Percentiles rank a stretch among this genome's conserved stretches.
These are phyloP conservation scores for Xylaria hypoxylon DNA, from an alignment of 2,329 filamentous ascomycete species.

Conservation along the genomic window DNA sequence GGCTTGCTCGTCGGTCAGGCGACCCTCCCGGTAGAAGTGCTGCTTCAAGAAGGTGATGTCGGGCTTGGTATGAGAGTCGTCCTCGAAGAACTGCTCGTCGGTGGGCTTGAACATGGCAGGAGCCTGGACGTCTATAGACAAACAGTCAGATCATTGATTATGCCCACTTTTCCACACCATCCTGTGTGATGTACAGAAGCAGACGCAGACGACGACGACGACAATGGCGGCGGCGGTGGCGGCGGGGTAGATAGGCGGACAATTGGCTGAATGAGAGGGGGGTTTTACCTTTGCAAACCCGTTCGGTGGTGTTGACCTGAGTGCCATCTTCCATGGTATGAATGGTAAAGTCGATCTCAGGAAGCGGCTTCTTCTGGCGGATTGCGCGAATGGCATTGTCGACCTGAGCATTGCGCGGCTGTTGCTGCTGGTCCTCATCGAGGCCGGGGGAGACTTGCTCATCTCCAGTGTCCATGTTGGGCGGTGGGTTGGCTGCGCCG, in stretches of 20 bases:
- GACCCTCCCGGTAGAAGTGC: constrained; percentile 97
- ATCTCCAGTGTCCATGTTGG: constrained; percentile 64
- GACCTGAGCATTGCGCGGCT: constrained; percentile 69
- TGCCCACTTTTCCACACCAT: constrained; percentile 1
- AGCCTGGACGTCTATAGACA: constrained; percentile 86
- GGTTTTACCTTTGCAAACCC: constrained; percentile 93
- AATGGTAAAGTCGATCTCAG: constrained; percentile 98
- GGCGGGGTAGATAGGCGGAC: constrained; percentile 41
- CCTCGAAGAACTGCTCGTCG: constrained; percentile 93
- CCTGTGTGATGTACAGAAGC: background rate
- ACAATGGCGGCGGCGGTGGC: background rate
- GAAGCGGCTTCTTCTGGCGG: constrained; percentile 91
- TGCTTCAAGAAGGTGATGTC: constrained; percentile 96
- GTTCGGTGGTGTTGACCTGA: constrained; percentile 93
- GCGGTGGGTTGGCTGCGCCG: constrained; percentile 44
- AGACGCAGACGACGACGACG: constrained; percentile 33
- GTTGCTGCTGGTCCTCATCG: constrained; percentile 44
- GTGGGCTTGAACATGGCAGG: constrained; percentile 93
- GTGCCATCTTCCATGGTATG: constrained; percentile 98
- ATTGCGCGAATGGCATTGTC: constrained; percentile 94
- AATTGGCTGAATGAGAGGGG: constrained; percentile 32
- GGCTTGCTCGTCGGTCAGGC: constrained; percentile 96
- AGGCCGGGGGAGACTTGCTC: constrained; percentile 52
- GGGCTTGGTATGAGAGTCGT: constrained; percentile 86
- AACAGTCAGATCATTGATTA: constrained; percentile 28